These are phyloP conservation scores for Aureobasidium sp. DNA, from an alignment of 2,329 filamentous ascomycete genomes.

Conservation along the genomic window DNA sequence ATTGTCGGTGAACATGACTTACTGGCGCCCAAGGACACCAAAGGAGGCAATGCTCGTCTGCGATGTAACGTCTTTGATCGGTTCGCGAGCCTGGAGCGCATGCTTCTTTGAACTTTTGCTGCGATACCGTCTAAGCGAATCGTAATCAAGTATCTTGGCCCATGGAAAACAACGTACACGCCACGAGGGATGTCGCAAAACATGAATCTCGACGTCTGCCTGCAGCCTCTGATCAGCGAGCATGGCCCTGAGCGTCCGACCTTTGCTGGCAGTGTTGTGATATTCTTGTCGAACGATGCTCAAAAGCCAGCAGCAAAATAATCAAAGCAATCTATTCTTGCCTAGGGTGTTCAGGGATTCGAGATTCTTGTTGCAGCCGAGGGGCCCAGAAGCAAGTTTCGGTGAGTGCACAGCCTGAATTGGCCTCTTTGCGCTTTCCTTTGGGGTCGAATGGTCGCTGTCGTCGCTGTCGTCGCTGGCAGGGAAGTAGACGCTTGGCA, in stretches of 20 bases:
- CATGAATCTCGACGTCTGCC: slow-evolving; percentile 25
- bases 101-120: slow-evolving; percentile 32
- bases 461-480: background rate
- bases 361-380: background rate
- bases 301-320: background rate
- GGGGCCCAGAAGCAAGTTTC: background rate
- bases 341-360: background rate
- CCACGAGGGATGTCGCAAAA: slow-evolving; percentile 10
- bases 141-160: slow-evolving; percentile 15
- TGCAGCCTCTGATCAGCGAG: slow-evolving; percentile 27
- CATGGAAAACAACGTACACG: slow-evolving; percentile 5
- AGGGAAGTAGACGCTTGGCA: background rate
- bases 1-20: slow-evolving; percentile 16
- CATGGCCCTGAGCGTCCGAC: slow-evolving; percentile 31
- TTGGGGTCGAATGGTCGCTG: background rate
- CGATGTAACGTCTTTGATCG: slow-evolving; percentile 28
- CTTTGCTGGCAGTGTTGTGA: slow-evolving; percentile 28
- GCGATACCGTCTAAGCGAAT: slow-evolving; percentile 15
- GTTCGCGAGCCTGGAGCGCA: slow-evolving; percentile 38
- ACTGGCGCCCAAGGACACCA: slow-evolving; percentile 22
- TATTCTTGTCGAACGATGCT: slow-evolving; percentile 31
- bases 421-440: background rate
- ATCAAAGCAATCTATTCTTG: background rate
- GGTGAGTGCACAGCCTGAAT: background rate
- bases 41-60: slow-evolving; percentile 26